These are phyloP conservation scores for Ceriops zippeliana DNA, from an alignment of 345 rosid genomes.

Conservation along the genomic window DNA sequence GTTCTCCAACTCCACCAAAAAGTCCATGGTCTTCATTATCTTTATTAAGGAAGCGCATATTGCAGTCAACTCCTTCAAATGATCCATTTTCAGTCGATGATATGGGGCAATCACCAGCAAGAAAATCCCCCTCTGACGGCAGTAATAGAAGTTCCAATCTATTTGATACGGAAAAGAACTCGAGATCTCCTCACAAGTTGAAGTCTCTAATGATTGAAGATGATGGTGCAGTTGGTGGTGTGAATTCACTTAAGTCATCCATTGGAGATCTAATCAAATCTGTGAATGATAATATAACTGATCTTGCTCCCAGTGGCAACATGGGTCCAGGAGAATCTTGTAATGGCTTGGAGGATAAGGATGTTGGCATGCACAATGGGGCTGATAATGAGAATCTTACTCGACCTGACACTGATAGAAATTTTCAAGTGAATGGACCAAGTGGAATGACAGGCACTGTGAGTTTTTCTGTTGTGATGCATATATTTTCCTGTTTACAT, in stretches of 20 bases:
- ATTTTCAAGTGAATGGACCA: slow-evolving; percentile 26
- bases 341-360: slow-evolving; percentile 21
- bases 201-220: slow-evolving; percentile 29
- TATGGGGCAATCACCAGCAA: slow-evolving; percentile 30
- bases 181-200: slow-evolving; percentile 16
- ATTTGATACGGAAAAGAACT: slow-evolving; percentile 35
- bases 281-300: slow-evolving; percentile 21
- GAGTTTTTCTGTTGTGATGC: slow-evolving; percentile 21
- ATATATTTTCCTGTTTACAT: slow-evolving; percentile 13
- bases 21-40: slow-evolving; percentile 43
- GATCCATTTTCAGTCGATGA: slow-evolving; percentile 50
- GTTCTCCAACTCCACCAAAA: slow-evolving; percentile 48
- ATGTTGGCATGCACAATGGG: slow-evolving; percentile 17
- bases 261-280: slow-evolving; percentile 27
- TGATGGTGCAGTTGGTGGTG: slow-evolving; percentile 23
- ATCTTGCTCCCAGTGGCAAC: slow-evolving; percentile 26
- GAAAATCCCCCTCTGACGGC: slow-evolving; percentile 20
- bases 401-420: slow-evolving; percentile 23
- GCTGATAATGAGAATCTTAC: slow-evolving; percentile 26
- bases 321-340: slow-evolving; percentile 26
- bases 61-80: slow-evolving; percentile 25
- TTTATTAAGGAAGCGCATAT: slow-evolving; percentile 31
- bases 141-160: slow-evolving; percentile 27
- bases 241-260: slow-evolving; percentile 24
- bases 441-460: slow-evolving; percentile 34